Evolutionary conservation across 2,329 filamentous ascomycete genomes (phyloP).

Genomic region (Penicillium sp.): DNA sequence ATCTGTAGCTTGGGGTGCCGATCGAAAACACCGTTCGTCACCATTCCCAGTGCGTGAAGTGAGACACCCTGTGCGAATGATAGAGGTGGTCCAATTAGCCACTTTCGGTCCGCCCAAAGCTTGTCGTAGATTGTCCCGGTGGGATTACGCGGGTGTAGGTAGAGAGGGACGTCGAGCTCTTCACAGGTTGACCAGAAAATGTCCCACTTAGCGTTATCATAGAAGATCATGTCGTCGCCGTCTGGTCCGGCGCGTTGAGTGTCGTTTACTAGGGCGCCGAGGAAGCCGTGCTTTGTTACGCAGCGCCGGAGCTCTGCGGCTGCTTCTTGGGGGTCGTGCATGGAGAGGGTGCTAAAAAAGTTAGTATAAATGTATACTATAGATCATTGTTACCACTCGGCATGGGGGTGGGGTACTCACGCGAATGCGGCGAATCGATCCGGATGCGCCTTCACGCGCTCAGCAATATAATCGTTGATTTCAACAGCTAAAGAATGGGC

Average conservation of each 20-base stretch:
- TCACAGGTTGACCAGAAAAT: conserved; percentile 63
- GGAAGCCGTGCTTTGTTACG: conserved; percentile 64
- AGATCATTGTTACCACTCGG: too few species aligned
- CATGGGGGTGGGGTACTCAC: conserved; percentile 21
- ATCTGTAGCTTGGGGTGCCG: conserved; percentile 52
- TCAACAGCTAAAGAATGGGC: conserved; percentile 50
- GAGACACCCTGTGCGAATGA: conserved; percentile 64
- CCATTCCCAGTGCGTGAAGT: conserved; percentile 60
- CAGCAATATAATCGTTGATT: conserved; percentile 53
- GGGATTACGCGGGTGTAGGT: conserved; percentile 65
- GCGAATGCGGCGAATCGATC: conserved; percentile 53
- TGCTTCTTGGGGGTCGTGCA: conserved; percentile 47
- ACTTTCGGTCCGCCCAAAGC: conserved; percentile 63
- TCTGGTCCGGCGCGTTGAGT: conserved; percentile 62
- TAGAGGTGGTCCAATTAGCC: conserved; percentile 63
- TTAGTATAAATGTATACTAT: too few species aligned
- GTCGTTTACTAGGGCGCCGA: conserved; percentile 66
- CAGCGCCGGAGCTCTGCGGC: conserved; percentile 49
- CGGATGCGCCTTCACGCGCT: conserved; percentile 46
- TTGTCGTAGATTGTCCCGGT: conserved; percentile 62
- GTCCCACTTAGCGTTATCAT: conserved; percentile 63
- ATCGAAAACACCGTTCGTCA: conserved; percentile 57
- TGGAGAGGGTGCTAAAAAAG: conserved; percentile 37
- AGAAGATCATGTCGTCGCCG: conserved; percentile 67
- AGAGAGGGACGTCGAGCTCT: conserved; percentile 67